Conservation (phyloP, 371 early-diverging fungal genomes). For the Actinomucor elegans region DNA sequence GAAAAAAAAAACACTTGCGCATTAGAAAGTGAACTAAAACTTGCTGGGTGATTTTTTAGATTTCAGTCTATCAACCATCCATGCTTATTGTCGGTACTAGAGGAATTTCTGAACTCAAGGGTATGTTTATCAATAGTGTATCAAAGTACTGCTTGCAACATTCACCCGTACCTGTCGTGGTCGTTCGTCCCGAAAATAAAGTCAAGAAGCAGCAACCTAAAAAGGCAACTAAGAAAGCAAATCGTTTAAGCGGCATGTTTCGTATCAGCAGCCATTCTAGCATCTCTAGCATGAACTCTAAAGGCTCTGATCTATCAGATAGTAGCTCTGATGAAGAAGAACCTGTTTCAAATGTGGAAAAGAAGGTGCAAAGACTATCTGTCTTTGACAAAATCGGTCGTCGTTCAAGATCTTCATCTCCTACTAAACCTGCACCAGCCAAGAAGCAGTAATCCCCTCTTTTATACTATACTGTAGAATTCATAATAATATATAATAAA, state of each 20-base stretch:
- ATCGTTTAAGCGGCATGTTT: constrained; percentile 46
- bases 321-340: constrained; percentile 27
- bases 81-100: constrained; percentile 66
- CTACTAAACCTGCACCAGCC: constrained; percentile 15
- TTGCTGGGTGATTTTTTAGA: constrained; percentile 27
- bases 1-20: background rate
- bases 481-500: background rate
- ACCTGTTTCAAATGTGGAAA: constrained; percentile 13
- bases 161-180: constrained; percentile 57
- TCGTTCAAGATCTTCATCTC: constrained; percentile 41
- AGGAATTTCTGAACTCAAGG: constrained; percentile 58
- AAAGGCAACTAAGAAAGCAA: constrained; percentile 40
- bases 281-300: constrained; percentile 20
- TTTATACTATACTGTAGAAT: background rate
- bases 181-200: constrained; percentile 60
- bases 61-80: constrained; percentile 57
- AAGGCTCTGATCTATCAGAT: constrained; percentile 25
- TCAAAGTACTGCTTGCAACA: constrained; percentile 64
- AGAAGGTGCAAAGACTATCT: constrained; percentile 33
- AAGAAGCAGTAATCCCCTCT: background rate
- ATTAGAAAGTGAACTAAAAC: background rate
- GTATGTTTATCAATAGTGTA: constrained; percentile 57
- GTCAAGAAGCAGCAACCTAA: constrained; percentile 38
- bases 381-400: constrained; percentile 36
- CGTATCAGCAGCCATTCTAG: constrained; percentile 33